Evolutionary conservation across 1,284 basidiomycete species (phyloP), one percentile per base, ranked within the genome.

Genomic region (Ceratobasidium sp.): DNA sequence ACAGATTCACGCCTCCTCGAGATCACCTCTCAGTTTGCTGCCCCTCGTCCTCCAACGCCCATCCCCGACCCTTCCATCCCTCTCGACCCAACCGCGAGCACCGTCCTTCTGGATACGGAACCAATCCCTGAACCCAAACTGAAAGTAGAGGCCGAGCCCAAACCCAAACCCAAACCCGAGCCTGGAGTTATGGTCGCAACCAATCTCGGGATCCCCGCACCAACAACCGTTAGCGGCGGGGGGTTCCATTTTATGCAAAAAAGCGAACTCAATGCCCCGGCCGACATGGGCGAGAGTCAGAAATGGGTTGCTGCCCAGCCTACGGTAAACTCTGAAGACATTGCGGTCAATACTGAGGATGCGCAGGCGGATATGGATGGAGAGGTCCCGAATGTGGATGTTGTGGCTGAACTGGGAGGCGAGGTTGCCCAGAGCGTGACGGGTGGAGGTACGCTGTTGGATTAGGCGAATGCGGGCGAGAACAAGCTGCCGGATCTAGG

Each of bases 281-380:
- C 80, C 1, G 78, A 80, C 35, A 76, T 85, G 35, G 63, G 28
- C 26, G 69, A 74, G 28, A 61, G 56, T 10, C 69, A 74, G 42
- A 58, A 74, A 45, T 74, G 69, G 69, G 69, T 74, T 5, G 39
- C 56, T 1, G 69, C 58, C 33, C 81, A 82, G 76, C 83, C 84
- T 54, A 81, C 81, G 58, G 83, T 83, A 4, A 80, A 81, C 47
- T 81, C 82, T 10, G 83, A 83, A 5, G 83, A 83, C 78, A 77
- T 84, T 17, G 33, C 79, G 0, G 67, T 68, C 3, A 83, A 82
- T 45, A 81, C 81, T 1, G 81, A 82, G 13, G 75, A 54, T 0
- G 81, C 75, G 13, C 75, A 76, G 45, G 77, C 49, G 1, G 80
- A 83, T 0, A 31, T 66, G 2, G 61, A 8, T 26, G 54, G 28